Evolutionary conservation across 176 grass and related monocot genomes (phyloP).

Genomic region (Juncus inflexus): DNA sequence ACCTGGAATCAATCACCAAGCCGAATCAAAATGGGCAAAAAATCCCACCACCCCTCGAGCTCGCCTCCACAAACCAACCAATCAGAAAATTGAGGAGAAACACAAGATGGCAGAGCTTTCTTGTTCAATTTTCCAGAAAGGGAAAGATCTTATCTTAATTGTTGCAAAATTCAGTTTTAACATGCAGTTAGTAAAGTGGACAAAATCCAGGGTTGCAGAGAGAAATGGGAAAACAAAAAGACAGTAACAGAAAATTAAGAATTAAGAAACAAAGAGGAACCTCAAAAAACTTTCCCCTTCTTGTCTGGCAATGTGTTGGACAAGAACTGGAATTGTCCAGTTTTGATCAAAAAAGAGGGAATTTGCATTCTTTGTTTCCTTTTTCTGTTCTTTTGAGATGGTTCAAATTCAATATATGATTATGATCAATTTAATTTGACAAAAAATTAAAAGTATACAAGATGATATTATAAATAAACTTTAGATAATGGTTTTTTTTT

Average conservation of each 20-base stretch:
- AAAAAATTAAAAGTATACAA: too few relatives aligned
- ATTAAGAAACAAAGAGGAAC: not conserved
- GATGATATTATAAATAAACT: too few relatives aligned
- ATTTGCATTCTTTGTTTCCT: too few relatives aligned
- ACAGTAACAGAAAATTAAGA: constrained; percentile 17
- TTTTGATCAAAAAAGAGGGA: too few relatives aligned
- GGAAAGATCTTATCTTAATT: constrained; percentile 5
- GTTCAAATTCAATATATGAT: too few relatives aligned
- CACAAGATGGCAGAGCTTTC: constrained; percentile 25
- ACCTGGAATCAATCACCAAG: constrained; percentile 20
- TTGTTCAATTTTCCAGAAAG: not conserved
- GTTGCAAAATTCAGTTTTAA: constrained; percentile 3
- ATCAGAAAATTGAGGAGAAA: constrained; percentile 28
- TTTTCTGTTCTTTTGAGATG: too few relatives aligned
- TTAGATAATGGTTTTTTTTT: too few relatives aligned
- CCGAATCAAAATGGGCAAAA: not conserved
- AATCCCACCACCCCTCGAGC: constrained; percentile 16
- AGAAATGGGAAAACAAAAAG: not conserved
- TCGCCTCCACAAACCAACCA: constrained; percentile 8
- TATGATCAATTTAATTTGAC: too few relatives aligned
- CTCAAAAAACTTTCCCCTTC: constrained; percentile 21
- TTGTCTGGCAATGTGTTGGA: not conserved
- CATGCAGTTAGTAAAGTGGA: constrained; percentile 4
- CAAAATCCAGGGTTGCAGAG: constrained; percentile 3
- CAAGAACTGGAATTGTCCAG: too few relatives aligned